Conservation (phyloP, 345 rosid species). For the Bruguiera parviflora region DNA sequence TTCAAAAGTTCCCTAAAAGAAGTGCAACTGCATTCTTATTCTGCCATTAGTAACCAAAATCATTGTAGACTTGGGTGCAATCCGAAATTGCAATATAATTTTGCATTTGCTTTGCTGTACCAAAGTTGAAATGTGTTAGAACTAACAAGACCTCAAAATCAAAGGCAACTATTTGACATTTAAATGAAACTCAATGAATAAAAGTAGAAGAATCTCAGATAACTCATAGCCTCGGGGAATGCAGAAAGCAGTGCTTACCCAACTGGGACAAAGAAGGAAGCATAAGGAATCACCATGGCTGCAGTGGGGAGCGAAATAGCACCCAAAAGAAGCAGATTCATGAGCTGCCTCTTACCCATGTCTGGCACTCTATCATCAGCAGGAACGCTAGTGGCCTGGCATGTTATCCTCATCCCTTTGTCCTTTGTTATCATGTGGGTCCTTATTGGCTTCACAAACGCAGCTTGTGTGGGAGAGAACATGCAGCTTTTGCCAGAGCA, state of each 20-base stretch:
- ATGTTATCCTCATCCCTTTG: slow-evolving; percentile 46
- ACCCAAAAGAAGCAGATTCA: slow-evolving; percentile 88
- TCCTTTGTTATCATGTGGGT: slow-evolving; percentile 41
- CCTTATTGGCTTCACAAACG: slow-evolving; percentile 43
- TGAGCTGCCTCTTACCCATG: slow-evolving; percentile 79
- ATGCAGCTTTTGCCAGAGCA: slow-evolving; percentile 62
- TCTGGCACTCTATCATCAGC: slow-evolving; percentile 81
- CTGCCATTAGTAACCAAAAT: too few relatives aligned
- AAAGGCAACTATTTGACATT: too few relatives aligned
- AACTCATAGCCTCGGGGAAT: too few relatives aligned
- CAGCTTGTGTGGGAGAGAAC: slow-evolving; percentile 51
- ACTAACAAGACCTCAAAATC: too few relatives aligned
- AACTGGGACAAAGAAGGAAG: slow-evolving; percentile 67
- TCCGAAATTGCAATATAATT: too few relatives aligned
- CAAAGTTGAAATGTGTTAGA: too few relatives aligned
- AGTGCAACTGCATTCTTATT: too few relatives aligned
- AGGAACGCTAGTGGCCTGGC: slow-evolving; percentile 76
- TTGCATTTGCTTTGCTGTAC: too few relatives aligned
- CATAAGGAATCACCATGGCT: slow-evolving; percentile 80
- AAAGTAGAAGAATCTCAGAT: too few relatives aligned
- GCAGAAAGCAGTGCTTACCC: slow-evolving; percentile 43
- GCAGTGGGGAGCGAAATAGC: slow-evolving; percentile 82
- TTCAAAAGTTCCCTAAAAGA: too few relatives aligned
- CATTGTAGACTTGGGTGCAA: too few relatives aligned
- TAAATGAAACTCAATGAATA: too few relatives aligned